Conservation (phyloP, 176 grass and related monocot species). For the Bolboschoenus planiculmis region DNA sequence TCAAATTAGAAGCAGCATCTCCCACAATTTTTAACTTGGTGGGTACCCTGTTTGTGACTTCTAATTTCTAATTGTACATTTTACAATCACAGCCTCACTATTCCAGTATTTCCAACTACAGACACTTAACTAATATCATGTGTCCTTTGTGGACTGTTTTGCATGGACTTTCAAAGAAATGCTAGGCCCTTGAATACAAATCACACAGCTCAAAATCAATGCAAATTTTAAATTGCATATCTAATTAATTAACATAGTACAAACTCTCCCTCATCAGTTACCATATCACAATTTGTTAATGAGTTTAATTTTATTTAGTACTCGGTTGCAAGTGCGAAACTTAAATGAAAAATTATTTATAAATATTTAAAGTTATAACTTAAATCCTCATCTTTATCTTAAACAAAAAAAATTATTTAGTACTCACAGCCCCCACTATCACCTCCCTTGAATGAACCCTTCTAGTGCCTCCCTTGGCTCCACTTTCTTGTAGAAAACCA, state of each 20-base stretch:
- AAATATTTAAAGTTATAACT: too few relatives aligned
- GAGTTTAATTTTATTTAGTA: not conserved
- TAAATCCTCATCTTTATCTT: too few relatives aligned
- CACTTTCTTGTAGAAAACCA: conserved; percentile 5
- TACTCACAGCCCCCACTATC: not conserved
- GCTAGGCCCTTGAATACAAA: not conserved
- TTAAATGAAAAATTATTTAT: too few relatives aligned
- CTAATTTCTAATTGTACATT: not conserved
- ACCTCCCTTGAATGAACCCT: conserved; percentile 6
- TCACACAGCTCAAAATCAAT: not conserved
- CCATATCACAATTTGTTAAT: not conserved
- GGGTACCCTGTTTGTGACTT: too few relatives aligned
- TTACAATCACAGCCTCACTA: too few relatives aligned
- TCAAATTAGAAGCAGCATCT: not conserved
- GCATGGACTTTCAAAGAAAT: too few relatives aligned
- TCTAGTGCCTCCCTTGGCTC: not conserved
- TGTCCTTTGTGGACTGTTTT: too few relatives aligned
- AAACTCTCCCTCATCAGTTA: not conserved
- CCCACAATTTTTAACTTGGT: too few relatives aligned
- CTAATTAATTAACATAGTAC: not conserved
- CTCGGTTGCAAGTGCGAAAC: too few relatives aligned
- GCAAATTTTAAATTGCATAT: not conserved
- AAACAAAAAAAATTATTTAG: too few relatives aligned
- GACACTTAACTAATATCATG: not conserved
- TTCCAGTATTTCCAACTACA: not conserved